Evolutionary conservation across 2,329 filamentous ascomycete genomes (phyloP).

Genomic region (Pseudogymnoascus destructans): DNA sequence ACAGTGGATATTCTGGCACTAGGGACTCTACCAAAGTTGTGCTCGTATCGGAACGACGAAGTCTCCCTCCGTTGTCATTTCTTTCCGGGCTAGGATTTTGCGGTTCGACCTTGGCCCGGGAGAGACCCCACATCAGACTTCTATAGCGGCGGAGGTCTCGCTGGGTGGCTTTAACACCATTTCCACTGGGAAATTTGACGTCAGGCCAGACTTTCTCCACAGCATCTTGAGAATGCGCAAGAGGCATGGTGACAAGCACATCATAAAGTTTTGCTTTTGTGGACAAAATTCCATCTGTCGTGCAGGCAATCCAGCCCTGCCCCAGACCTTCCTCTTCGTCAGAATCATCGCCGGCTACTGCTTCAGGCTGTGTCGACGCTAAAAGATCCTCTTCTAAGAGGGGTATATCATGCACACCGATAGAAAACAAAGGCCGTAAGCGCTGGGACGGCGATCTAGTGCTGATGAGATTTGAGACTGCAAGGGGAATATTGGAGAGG

Average conservation of each 20-base stretch:
- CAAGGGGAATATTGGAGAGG: conserved; percentile 72
- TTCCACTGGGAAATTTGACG: conserved; percentile 52
- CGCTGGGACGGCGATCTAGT: conserved; percentile 47
- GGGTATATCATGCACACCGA: conserved; percentile 87
- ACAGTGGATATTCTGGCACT: conserved; percentile 18
- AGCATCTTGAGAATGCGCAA: conserved; percentile 42
- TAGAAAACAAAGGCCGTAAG: conserved; percentile 73
- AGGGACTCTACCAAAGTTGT: background rate
- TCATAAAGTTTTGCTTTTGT: conserved; percentile 84
- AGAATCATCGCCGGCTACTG: conserved; percentile 22
- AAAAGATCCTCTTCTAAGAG: conserved; percentile 53
- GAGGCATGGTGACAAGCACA: conserved; percentile 71
- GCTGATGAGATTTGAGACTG: conserved; percentile 57
- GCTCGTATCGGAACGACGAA: background rate
- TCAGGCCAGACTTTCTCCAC: conserved; percentile 59
- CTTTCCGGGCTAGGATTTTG: background rate
- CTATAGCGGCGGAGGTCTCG: conserved; percentile 74
- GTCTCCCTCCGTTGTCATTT: background rate
- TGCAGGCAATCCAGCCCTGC: conserved; percentile 82
- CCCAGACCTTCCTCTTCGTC: conserved; percentile 34
- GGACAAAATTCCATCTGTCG: conserved; percentile 82
- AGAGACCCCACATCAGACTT: conserved; percentile 51
- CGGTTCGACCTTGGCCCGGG: conserved; percentile 24
- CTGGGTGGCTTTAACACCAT: conserved; percentile 70
- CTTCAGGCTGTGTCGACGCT: conserved; percentile 26